phyloP scores from a whole-genome alignment of 352 stramenopile genomes.

The Aphanomyces euteiches region DNA sequence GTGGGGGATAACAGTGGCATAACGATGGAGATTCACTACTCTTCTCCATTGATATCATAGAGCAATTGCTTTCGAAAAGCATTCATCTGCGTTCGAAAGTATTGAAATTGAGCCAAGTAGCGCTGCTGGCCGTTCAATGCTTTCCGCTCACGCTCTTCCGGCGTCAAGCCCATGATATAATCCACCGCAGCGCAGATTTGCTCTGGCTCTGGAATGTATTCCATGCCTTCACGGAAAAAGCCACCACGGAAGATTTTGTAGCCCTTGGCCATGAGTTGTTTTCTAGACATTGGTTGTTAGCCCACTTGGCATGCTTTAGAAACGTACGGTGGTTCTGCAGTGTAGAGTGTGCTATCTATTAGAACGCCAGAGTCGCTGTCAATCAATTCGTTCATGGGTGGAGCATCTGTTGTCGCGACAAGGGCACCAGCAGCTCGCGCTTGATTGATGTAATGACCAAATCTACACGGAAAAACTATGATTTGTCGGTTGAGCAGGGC shows the following conservation, averaged over 20 bases:
- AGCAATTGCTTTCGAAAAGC: conserved; percentile 16
- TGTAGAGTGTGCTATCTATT: conserved; percentile 30
- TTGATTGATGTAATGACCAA: conserved; percentile 66
- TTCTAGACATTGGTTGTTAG: background rate
- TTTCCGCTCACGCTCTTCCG: background rate
- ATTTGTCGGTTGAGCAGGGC: too few species aligned
- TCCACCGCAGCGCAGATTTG: conserved; percentile 17
- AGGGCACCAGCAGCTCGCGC: conserved; percentile 42
- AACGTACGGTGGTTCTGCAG: conserved; percentile 2
- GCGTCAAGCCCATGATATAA: background rate
- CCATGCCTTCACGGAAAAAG: conserved; percentile 1
- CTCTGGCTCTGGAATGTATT: background rate
- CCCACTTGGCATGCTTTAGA: background rate
- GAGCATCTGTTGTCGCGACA: conserved; percentile 50
- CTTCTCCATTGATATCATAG: conserved; percentile 7
- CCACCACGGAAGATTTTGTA: conserved; percentile 8
- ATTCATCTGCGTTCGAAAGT: conserved; percentile 9
- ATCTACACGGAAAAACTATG: conserved; percentile 18
- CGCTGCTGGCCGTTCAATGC: background rate
- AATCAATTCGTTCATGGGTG: conserved; percentile 62
- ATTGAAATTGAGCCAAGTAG: conserved; percentile 15
- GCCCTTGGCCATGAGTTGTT: conserved; percentile 5
- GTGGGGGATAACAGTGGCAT: too few species aligned
- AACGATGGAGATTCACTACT: conserved; percentile 14
- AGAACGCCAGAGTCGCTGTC: conserved; percentile 43